phyloP scores from a whole-genome alignment of 306 rosid genomes.

The Vigna radiata region DNA sequence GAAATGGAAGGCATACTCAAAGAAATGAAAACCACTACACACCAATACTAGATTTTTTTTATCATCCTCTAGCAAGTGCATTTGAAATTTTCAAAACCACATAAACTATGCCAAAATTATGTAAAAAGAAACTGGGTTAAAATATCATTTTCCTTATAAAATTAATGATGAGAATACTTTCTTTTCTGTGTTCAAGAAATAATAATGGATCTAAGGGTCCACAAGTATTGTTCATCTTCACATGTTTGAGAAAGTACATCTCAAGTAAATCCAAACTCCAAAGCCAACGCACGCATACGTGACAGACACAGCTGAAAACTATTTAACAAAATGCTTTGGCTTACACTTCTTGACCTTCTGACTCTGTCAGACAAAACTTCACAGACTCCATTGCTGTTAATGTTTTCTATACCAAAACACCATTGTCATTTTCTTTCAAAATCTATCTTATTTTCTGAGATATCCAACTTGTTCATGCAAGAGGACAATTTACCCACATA shows the following conservation, averaged over 20 bases:
- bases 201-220: neutral
- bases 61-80: too few relatives aligned
- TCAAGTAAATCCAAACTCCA: constrained; percentile 47
- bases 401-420: constrained; percentile 12
- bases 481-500: neutral
- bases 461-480: constrained; percentile 31
- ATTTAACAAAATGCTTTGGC: constrained; percentile 30
- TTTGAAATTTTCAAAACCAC: too few relatives aligned
- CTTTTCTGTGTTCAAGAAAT: too few relatives aligned
- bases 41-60: too few relatives aligned
- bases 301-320: constrained; percentile 43
- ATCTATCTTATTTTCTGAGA: neutral
- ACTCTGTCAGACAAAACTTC: constrained; percentile 50
- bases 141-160: too few relatives aligned
- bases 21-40: too few relatives aligned
- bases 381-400: constrained; percentile 11
- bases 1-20: too few relatives aligned
- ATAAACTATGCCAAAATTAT: too few relatives aligned
- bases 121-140: too few relatives aligned
- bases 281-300: constrained; percentile 26
- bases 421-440: neutral
- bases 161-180: too few relatives aligned
- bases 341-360: constrained; percentile 57
- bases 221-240: constrained; percentile 43
- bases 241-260: constrained; percentile 46